These are phyloP conservation scores for Haplosporangium sp. DNA, from an alignment of 371 early-diverging fungal genomes.

Conservation along the genomic window DNA sequence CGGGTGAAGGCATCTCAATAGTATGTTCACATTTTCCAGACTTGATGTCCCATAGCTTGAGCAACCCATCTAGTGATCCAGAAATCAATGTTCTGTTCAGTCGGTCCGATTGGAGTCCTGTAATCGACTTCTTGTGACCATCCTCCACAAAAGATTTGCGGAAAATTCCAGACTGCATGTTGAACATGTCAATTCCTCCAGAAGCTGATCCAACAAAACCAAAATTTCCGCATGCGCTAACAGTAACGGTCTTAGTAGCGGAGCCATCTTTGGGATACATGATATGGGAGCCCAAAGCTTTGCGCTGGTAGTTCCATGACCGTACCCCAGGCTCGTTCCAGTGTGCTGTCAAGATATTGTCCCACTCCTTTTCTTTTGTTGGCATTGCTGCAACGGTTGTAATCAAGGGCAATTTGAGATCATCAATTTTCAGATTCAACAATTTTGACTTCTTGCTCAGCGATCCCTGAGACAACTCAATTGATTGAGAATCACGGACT, in stretches of 20 bases:
- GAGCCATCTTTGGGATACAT: slow-evolving; percentile 73
- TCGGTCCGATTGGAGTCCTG: slow-evolving; percentile 82
- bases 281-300: slow-evolving; percentile 78
- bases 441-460: slow-evolving; percentile 75
- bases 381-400: slow-evolving; percentile 75
- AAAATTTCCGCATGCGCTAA: slow-evolving; percentile 95
- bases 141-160: slow-evolving; percentile 74
- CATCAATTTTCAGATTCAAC: slow-evolving; percentile 66
- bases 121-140: slow-evolving; percentile 86
- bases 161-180: slow-evolving; percentile 92
- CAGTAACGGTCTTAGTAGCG: slow-evolving; percentile 75
- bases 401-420: slow-evolving; percentile 80
- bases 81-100: slow-evolving; percentile 81
- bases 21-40: slow-evolving; percentile 70
- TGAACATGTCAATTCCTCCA: slow-evolving; percentile 90
- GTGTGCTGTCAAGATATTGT: slow-evolving; percentile 90
- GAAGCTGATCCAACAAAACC: slow-evolving; percentile 83
- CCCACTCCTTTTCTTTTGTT: slow-evolving; percentile 86
- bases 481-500: slow-evolving; percentile 84
- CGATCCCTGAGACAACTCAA: slow-evolving; percentile 85
- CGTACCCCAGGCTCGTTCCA: slow-evolving; percentile 76
- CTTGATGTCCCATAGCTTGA: slow-evolving; percentile 90
- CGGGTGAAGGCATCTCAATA: slow-evolving; percentile 77
- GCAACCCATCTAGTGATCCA: slow-evolving; percentile 81
- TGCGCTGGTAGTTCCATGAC: slow-evolving; percentile 86